Percentiles rank a stretch among this genome's conserved stretches.
Conservation (phyloP, 176 grass and related monocot species). For the Carex scoparia region DNA sequence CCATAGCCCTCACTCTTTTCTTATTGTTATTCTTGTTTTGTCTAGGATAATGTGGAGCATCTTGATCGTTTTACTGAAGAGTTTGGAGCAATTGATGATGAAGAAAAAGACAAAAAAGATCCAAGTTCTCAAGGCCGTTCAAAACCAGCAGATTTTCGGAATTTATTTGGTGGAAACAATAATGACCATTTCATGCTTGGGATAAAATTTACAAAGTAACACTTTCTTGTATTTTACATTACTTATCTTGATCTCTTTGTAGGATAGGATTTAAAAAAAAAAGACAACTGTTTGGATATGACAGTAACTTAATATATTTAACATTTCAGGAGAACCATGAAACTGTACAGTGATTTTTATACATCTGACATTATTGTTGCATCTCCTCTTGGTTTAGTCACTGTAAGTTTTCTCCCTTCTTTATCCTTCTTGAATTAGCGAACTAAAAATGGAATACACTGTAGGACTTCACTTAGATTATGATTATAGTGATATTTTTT, state of each 20-base stretch:
- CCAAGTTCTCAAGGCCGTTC: slow-evolving; percentile 32
- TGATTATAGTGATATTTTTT: neutral
- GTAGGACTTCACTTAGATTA: neutral
- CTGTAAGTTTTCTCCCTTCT: slow-evolving; percentile 41
- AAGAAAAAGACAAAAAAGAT: slow-evolving; percentile 33
- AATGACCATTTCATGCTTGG: slow-evolving; percentile 89
- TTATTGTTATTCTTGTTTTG: slow-evolving; percentile 14
- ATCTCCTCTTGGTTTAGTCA: slow-evolving; percentile 82
- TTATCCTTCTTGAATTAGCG: neutral
- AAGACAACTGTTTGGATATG: neutral
- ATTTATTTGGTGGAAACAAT: slow-evolving; percentile 71
- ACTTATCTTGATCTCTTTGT: slow-evolving; percentile 15
- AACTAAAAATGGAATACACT: neutral
- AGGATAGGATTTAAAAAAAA: neutral
- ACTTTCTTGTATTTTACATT: neutral
- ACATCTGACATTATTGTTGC: slow-evolving; percentile 93
- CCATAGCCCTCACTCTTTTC: neutral
- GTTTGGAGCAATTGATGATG: slow-evolving; percentile 67
- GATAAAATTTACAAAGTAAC: slow-evolving; percentile 90
- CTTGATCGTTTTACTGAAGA: slow-evolving; percentile 58
- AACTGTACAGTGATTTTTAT: slow-evolving; percentile 91
- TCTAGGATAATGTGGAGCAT: slow-evolving; percentile 48
- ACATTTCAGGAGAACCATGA: slow-evolving; percentile 77
- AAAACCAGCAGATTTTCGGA: slow-evolving; percentile 75
- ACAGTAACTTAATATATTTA: slow-evolving; percentile 25